Base-by-base conservation (phyloP, 1,139 yeast species). In the Debaryomycetaceae sp. region DNA sequence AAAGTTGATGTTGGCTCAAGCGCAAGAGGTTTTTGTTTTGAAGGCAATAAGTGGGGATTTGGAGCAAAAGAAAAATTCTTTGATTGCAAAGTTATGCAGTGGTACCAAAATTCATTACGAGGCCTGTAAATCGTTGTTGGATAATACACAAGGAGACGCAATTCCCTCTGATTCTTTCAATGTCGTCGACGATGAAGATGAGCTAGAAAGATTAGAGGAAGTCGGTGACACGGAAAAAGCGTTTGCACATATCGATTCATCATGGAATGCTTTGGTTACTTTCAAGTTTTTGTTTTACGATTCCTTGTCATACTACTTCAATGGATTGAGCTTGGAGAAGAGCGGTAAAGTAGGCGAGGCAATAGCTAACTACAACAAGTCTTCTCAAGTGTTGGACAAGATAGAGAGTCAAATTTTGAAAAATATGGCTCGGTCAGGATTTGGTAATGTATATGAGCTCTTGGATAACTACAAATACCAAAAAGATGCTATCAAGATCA, bases 1-100 rank as follows among this genome's bases (percentile, higher is more conserved):
- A 13, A 77, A 76, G 51, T 63, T 91, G 48, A 80, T 84, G 80
- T 70, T 89, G 47, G 95, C 96, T 0, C 97, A 93, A 61, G 87
- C 95, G 2, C 97, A 90, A 60, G 97, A 93, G 55, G 76, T 87
- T 8, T 90, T 91, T 59, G 68, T 85, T 5, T 66, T 84, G 56
- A 85, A 81, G 52, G 78, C 84, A 27, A 65, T 89, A 37, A 75
- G 74, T 40, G 72, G 70, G 6, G 78, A 74, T 50, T 54, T 68
- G 42, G 70, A 69, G 31, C 78, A 72, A 50, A 64, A 67, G 41
- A 83, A 82, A 56, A 82, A 84, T 38, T 79, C 93, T 0, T 71
- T 91, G 60, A 76, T 86, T 31, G 75, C 96, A 9, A 89, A 83
- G 61, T 72, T 93, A 45, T 82, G 95, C 24, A 69, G 78, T 44